Base-by-base conservation (phyloP, 1,284 basidiomycete genomes). In the Singerocomus inundabilis region DNA sequence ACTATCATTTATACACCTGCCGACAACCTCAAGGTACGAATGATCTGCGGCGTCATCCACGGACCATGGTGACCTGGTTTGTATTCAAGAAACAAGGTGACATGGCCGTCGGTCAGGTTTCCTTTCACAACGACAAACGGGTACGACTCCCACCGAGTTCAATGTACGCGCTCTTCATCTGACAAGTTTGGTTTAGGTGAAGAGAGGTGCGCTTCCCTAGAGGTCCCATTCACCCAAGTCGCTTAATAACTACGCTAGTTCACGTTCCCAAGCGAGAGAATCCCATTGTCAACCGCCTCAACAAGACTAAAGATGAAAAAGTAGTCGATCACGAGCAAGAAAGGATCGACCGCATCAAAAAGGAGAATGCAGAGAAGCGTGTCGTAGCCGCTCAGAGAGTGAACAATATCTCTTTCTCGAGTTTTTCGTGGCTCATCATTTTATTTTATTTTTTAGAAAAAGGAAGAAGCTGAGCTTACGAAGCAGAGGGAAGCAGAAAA, bases 1-100 rank as follows among this genome's bases (percentile, higher is more conserved):
- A 92, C 91, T 12, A 80, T 99, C 61, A 98, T 99, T 53, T 98
- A 95, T 67, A 98, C 95, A 0, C 95, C 93, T 0, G 90, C 81
- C 13, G 81, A 85, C 52, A 96, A 95, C 67, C 75, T 96, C 51
- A 94, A 95, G 81, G 91, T 91, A 44, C 26, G 72, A 46, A 29
- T 11, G 35, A 50, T 36, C 44, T 40, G 15, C 31, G 7, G 30
- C 43, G 32, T 12, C 42, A 49, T 33, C 39, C 5, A 38, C 26
- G 10, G 11, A 18, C 35, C 12, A 15, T 35, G 18, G 32, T 63
- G 36, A 60, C 45, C 13, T 13, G 5, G 8, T 10, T 33, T 29
- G 21, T 42, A 16, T 37, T 13, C 49, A 49, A 93, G 89, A 98
- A 98, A 91, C 88, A 90, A 8, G 94, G 94, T 1, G 93, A 96